phyloP scores from a whole-genome alignment of 495 filamentous ascomycete genomes.

The Talaromyces stipitatus region DNA sequence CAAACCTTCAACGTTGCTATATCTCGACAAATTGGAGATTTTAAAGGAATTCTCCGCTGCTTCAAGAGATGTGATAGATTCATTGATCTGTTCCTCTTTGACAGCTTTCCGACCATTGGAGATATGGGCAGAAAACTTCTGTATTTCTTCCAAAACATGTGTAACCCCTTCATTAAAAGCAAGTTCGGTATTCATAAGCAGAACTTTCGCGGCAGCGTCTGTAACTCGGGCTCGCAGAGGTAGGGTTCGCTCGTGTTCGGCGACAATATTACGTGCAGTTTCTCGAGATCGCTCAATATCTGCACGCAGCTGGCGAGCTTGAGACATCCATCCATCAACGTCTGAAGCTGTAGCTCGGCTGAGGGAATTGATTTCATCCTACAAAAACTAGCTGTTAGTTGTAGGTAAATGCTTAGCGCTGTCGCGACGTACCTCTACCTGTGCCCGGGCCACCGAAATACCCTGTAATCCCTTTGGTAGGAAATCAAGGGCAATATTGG shows the following conservation, averaged over 20 bases:
- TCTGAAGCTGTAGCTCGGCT: constrained; percentile 69
- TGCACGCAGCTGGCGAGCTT: constrained; percentile 72
- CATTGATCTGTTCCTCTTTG: constrained; percentile 40
- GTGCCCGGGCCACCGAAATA: constrained; percentile 55
- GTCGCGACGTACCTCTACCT: constrained; percentile 54
- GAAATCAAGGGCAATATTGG: constrained; percentile 48
- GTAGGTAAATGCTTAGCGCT: not conserved
- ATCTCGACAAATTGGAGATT: constrained; percentile 23
- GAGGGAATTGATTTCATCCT: constrained; percentile 63
- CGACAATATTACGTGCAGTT: constrained; percentile 67
- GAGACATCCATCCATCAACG: constrained; percentile 74
- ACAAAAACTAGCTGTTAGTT: constrained; percentile 4
- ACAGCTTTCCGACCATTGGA: constrained; percentile 41
- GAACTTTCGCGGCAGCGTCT: constrained; percentile 61
- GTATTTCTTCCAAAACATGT: constrained; percentile 53
- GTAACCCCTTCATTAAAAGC: constrained; percentile 66
- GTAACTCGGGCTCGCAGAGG: constrained; percentile 49
- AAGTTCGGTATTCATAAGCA: constrained; percentile 66
- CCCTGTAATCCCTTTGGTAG: constrained; percentile 57
- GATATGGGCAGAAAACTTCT: constrained; percentile 29
- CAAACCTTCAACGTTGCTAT: constrained; percentile 33
- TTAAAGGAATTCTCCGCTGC: constrained; percentile 39
- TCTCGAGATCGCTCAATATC: constrained; percentile 69
- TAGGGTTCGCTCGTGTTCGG: constrained; percentile 57
- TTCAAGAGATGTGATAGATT: constrained; percentile 50